phyloP scores from a whole-genome alignment of 805 yeast species.

The Cyberlindnera euphorbiae region DNA sequence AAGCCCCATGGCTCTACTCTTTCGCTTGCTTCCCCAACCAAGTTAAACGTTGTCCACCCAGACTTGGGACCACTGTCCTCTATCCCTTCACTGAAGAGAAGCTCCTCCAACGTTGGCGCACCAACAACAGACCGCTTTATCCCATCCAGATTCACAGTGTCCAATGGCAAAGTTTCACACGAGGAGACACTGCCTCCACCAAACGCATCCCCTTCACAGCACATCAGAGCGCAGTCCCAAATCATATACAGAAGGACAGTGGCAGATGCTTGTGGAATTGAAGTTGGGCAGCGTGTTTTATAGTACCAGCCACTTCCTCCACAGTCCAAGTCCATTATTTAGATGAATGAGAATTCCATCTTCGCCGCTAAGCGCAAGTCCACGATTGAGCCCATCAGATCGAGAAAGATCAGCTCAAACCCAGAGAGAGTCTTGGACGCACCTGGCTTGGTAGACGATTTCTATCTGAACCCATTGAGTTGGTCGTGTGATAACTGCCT shows the following conservation, averaged over 20 bases:
- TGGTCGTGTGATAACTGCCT: constrained; percentile 83
- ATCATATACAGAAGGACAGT: constrained; percentile 67
- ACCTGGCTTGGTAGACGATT: constrained; percentile 90
- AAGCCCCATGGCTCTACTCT: constrained; percentile 30
- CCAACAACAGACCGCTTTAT: constrained; percentile 52
- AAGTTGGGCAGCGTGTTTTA: constrained; percentile 74
- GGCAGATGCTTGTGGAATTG: constrained; percentile 92
- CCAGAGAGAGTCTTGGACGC: constrained; percentile 96
- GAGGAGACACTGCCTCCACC: constrained; percentile 39
- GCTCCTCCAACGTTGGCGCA: constrained; percentile 21
- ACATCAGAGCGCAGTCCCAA: constrained; percentile 38
- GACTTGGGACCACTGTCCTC: constrained; percentile 28
- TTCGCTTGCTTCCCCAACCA: constrained; percentile 41
- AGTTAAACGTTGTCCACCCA: constrained; percentile 38
- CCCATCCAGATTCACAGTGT: constrained; percentile 49
- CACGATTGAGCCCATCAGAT: constrained; percentile 55
- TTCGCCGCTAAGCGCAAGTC: constrained; percentile 25
- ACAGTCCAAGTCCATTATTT: constrained; percentile 28
- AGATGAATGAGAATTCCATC: constrained; percentile 21
- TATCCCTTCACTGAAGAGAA: constrained; percentile 18
- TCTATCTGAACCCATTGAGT: constrained; percentile 76
- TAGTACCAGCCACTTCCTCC: constrained; percentile 90
- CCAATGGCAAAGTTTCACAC: constrained; percentile 39
- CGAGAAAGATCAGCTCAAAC: constrained; percentile 75
- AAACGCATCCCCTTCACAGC: constrained; percentile 42